Conservation (phyloP, 768 basidiomycete species). For the Strobilomyces echinocephalus region DNA sequence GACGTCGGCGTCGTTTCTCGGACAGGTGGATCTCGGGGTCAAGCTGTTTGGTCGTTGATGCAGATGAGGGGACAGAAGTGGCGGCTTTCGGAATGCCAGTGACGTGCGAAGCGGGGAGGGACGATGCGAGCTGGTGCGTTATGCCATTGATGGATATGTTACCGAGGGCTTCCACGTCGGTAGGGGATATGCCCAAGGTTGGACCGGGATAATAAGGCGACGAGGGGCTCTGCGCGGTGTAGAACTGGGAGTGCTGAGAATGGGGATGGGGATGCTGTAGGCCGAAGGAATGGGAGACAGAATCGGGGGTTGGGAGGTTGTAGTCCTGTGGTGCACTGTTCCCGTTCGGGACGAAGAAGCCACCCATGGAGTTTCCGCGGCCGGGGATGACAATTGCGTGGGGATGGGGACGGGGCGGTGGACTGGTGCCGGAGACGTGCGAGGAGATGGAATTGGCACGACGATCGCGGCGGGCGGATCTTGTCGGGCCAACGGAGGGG, state of each 20-base stretch:
- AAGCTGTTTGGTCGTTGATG: conserved; percentile 4
- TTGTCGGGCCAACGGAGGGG: conserved; percentile 45
- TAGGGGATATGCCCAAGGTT: conserved; percentile 25
- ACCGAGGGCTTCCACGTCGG: conserved; percentile 23
- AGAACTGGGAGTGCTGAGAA: conserved; percentile 20
- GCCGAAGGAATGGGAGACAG: conserved; percentile 27
- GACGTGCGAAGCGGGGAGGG: conserved; percentile 14
- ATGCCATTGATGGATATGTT: conserved; percentile 16
- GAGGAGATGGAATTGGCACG: conserved; percentile 59
- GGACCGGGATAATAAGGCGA: conserved; percentile 27
- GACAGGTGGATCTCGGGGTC: conserved; percentile 44
- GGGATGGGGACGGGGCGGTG: conserved; percentile 45
- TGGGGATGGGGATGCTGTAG: conserved; percentile 32
- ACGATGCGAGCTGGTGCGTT: conserved; percentile 20
- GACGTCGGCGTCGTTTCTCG: conserved; percentile 75
- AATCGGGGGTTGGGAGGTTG: conserved; percentile 42
- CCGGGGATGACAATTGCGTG: conserved; percentile 71
- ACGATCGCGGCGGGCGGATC: conserved; percentile 46
- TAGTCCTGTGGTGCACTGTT: conserved; percentile 32
- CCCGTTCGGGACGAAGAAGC: conserved; percentile 29
- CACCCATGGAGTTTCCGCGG: conserved; percentile 28
- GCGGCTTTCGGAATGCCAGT: conserved; percentile 13
- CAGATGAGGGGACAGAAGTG: background rate
- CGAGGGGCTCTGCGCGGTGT: conserved; percentile 27
- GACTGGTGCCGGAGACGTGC: conserved; percentile 47